Evolutionary conservation across 305 asterid species (phyloP).

Genomic region (Fraxinus sp.): DNA sequence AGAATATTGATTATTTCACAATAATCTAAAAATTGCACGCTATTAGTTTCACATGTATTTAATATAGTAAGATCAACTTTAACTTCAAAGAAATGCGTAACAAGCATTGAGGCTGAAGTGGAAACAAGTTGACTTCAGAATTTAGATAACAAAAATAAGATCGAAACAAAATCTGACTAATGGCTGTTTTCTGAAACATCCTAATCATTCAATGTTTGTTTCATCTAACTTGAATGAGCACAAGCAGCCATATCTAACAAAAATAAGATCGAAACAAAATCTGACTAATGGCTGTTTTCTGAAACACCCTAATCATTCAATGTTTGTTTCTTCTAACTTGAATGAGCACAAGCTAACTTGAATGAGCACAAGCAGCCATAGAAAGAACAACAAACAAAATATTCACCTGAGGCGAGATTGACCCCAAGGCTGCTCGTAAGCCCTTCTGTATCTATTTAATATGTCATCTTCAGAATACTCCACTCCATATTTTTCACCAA

Average conservation of each 20-base stretch:
- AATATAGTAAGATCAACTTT: background rate
- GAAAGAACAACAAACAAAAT: background rate
- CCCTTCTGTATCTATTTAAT: constrained; percentile 72
- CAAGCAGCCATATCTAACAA: background rate
- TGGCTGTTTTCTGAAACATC: background rate
- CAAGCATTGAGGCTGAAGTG: background rate
- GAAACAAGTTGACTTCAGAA: background rate
- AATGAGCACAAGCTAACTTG: background rate
- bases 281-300: background rate
- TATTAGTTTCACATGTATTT: background rate
- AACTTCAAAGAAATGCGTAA: background rate
- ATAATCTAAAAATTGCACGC: background rate
- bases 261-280: background rate
- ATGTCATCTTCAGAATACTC: constrained; percentile 81
- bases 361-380: background rate
- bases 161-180: background rate
- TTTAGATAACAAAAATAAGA: background rate
- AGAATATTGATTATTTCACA: background rate
- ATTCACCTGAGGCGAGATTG: constrained; percentile 86
- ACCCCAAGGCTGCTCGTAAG: constrained; percentile 96
- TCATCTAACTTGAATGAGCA: background rate
- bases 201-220: background rate
- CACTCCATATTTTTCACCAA: constrained; percentile 97
- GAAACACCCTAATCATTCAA: background rate
- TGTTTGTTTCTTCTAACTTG: background rate